These are phyloP conservation scores for Chenopodium formosanum DNA, from an alignment of 148 eudicot genomes.

Conservation along the genomic window DNA sequence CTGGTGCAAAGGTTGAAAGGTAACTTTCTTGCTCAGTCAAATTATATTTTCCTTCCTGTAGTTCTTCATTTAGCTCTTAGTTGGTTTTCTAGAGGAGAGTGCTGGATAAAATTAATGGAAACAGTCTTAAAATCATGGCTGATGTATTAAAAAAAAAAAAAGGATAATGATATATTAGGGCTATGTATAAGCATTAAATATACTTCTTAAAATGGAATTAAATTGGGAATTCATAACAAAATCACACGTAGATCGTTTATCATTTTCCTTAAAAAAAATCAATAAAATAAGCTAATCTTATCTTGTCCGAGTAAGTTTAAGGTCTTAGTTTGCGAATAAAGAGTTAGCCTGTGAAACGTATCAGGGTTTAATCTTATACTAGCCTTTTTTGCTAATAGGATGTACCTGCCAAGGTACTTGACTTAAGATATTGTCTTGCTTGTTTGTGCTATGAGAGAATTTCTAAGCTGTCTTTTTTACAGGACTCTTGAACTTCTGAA, in stretches of 20 bases:
- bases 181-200: too few relatives aligned
- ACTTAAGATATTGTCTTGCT: neutral
- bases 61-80: neutral
- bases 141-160: neutral
- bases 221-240: too few relatives aligned
- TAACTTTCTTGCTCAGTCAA: conserved; percentile 1
- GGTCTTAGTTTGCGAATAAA: neutral
- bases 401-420: neutral
- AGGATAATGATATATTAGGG: too few relatives aligned
- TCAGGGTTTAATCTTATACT: neutral
- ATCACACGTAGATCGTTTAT: too few relatives aligned
- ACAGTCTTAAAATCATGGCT: neutral
- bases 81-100: neutral
- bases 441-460: neutral
- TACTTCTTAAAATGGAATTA: too few relatives aligned
- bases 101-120: neutral
- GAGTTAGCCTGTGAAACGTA: neutral
- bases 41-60: neutral
- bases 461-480: neutral
- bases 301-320: too few relatives aligned
- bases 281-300: too few relatives aligned
- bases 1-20: conserved; percentile 46
- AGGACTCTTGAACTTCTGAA: conserved; percentile 46
- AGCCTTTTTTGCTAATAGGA: neutral
- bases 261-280: too few relatives aligned